Percentiles rank a stretch among this genome's conserved stretches.
phyloP scores from a whole-genome alignment of 768 basidiomycete genomes.

The Coprinopsis cinerea region DNA sequence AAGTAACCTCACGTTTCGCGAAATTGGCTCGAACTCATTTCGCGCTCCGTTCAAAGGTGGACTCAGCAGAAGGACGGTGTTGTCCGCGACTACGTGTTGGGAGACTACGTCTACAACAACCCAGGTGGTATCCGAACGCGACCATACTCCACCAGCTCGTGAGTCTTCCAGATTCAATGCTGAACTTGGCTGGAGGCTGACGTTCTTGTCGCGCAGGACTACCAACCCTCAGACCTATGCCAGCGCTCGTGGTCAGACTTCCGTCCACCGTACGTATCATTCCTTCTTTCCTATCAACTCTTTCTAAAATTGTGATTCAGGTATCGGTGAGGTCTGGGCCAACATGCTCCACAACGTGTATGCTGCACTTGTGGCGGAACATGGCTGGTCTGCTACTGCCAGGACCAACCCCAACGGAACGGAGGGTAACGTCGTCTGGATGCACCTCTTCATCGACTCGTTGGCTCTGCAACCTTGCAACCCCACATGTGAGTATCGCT shows the following conservation, averaged over 20 bases:
- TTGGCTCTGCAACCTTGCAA: constrained; percentile 44
- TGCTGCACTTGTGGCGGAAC: constrained; percentile 30
- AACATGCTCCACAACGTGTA: constrained; percentile 40
- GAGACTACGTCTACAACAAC: constrained; percentile 44
- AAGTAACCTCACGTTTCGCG: constrained; percentile 9
- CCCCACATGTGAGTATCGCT: constrained; percentile 38
- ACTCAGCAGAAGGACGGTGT: constrained; percentile 31
- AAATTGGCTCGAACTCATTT: not conserved
- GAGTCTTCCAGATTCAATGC: constrained; percentile 14
- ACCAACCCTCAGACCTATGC: constrained; percentile 42
- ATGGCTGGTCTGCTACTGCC: constrained; percentile 32
- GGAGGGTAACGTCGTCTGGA: constrained; percentile 46
- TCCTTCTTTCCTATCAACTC: not conserved
- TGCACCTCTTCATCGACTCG: constrained; percentile 46
- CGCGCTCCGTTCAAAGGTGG: constrained; percentile 24
- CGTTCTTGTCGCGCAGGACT: constrained; percentile 14
- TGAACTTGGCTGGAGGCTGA: not conserved
- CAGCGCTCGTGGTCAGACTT: constrained; percentile 28
- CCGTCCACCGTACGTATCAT: constrained; percentile 37
- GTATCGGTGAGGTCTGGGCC: constrained; percentile 55
- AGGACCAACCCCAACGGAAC: constrained; percentile 32
- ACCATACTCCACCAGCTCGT: constrained; percentile 49
- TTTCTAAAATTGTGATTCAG: constrained; percentile 15
- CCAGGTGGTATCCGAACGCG: constrained; percentile 45
- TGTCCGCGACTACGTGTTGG: constrained; percentile 34